phyloP scores from a whole-genome alignment of 306 rosid genomes.

The Quercus alba region DNA sequence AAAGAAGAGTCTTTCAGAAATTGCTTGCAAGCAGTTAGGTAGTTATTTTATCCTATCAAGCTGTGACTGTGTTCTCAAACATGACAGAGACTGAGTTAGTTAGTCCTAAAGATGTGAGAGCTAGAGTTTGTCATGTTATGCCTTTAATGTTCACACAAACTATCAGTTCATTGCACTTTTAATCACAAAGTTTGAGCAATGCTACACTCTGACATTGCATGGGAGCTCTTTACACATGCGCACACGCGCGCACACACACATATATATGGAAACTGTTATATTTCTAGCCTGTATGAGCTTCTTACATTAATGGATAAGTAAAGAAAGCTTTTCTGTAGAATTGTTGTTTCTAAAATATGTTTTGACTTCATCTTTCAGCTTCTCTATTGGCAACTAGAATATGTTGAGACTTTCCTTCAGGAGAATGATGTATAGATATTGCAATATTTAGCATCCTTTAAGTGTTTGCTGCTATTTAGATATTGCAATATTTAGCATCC shows the following conservation, averaged over 20 bases:
- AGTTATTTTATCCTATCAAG: not conserved
- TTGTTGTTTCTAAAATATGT: not conserved
- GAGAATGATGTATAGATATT: not conserved
- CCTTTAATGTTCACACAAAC: not conserved
- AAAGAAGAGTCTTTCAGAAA: not conserved
- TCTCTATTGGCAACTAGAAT: not conserved
- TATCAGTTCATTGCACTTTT: not conserved
- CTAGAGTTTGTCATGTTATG: not conserved
- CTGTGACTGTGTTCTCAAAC: not conserved
- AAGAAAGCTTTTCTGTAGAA: not conserved
- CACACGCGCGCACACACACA: accelerated
- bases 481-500: not conserved
- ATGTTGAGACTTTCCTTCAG: not conserved
- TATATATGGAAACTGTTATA: not conserved
- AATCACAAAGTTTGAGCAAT: not conserved
- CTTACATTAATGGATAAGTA: not conserved
- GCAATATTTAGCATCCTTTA: not conserved
- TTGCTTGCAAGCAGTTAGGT: not conserved
- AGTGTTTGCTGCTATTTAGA: not conserved
- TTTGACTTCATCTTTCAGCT: not conserved
- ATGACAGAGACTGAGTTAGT: not conserved
- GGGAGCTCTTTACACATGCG: not conserved
- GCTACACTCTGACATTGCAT: not conserved
- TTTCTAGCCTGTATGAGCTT: not conserved
- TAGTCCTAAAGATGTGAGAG: not conserved